Evolutionary conservation across 371 early-diverging fungal genomes (phyloP).

Genomic region (Coemansia sp.): DNA sequence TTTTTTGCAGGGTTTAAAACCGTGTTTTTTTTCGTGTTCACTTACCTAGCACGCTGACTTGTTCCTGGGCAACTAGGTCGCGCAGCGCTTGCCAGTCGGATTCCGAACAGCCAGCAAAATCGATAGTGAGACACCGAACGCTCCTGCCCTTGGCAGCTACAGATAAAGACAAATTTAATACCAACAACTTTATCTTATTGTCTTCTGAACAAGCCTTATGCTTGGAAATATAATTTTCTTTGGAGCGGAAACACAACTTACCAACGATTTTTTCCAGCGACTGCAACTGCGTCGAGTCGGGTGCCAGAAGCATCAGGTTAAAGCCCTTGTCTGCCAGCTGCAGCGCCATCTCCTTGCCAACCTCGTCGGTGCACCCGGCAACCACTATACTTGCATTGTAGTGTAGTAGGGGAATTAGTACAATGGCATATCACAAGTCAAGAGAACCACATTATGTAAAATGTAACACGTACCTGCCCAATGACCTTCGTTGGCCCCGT

Average conservation of each 20-base stretch:
- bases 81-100: conserved; percentile 69
- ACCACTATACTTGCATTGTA: conserved; percentile 69
- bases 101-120: conserved; percentile 71
- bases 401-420: conserved; percentile 19
- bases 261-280: conserved; percentile 67
- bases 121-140: conserved; percentile 73
- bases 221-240: not conserved
- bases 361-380: conserved; percentile 96
- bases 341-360: conserved; percentile 90
- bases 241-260: conserved; percentile 44
- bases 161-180: not conserved
- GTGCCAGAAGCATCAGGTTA: conserved; percentile 85
- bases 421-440: not conserved
- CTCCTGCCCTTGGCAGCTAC: conserved; percentile 60
- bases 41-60: conserved; percentile 48
- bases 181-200: not conserved
- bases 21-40: not conserved
- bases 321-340: conserved; percentile 83
- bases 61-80: conserved; percentile 55
- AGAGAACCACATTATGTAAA: not conserved
- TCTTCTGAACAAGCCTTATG: not conserved
- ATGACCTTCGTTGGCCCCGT: conserved; percentile 76
- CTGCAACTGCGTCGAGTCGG: conserved; percentile 79
- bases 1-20: too few species aligned
- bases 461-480: conserved; percentile 72